Evolutionary conservation across 306 rosid species (phyloP), one percentile per base, ranked within the genome.

Genomic region (Notholithocarpus densiflorus): DNA sequence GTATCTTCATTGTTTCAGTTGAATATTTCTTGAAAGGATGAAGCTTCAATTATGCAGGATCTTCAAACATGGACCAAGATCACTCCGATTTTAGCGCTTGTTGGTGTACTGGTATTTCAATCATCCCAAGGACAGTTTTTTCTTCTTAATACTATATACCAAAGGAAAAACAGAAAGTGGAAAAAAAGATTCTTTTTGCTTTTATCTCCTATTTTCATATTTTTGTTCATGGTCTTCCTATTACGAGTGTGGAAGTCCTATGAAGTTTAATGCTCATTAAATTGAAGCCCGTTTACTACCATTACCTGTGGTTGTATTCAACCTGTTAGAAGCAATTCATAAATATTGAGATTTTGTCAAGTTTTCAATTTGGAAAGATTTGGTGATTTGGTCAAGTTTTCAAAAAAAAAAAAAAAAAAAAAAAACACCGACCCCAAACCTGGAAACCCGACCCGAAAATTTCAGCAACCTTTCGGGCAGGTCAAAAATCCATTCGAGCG

Each of bases 71-170:
- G 45, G 45, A 7, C 11, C 45, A 7, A 37, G 45, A 37, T 37
- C 11, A 79, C 93, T 81, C 97, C 97, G 10, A 31, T 84, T 79
- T 45, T 89, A 54, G 97, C 90, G 0, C 87, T 92, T 70, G 77
- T 75, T 59, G 97, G 98, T 19, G 88, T 92, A 37, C 86, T 92
- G 95, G 97, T 92, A 92, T 78, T 52, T 29, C 68, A 52, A 78
- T 31, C 48, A 56, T 60, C 7, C 34, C 24, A 31, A 13, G 5
- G 23, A 26, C 3, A 40, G 34, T 15, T 76, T 12, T 54, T 31
- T 27, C 43, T n/a, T 48, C 20, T 19, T 29, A 18, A 21, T 15
- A 15, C 3, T 4, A 19, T 1, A 34, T 26, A 37, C 31, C 23
- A 20, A 21, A 57, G 29, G 24, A 20, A 21, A 56, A 57, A 57